A percentile compares a stretch with the other conserved stretches of the same genome.
These are phyloP conservation scores for Saccharomycopsis sp. DNA, from an alignment of 805 yeast genomes.

Conservation along the genomic window DNA sequence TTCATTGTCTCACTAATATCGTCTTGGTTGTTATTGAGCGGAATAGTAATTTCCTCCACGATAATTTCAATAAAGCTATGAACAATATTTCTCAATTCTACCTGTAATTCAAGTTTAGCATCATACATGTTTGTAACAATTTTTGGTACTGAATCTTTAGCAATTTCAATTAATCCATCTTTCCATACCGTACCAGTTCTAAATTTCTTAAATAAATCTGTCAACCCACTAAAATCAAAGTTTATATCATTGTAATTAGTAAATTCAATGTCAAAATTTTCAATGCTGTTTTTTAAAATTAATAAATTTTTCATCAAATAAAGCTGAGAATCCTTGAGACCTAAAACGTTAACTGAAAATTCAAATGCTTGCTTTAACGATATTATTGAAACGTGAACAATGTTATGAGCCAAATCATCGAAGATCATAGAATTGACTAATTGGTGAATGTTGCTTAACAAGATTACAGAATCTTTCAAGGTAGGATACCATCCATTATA, in stretches of 20 bases:
- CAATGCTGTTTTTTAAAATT: slow-evolving; percentile 60
- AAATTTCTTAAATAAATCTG: slow-evolving; percentile 40
- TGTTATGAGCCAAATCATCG: slow-evolving; percentile 83
- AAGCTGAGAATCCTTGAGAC: slow-evolving; percentile 51
- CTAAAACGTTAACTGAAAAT: slow-evolving; percentile 38
- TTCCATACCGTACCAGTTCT: slow-evolving; percentile 25
- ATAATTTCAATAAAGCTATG: slow-evolving; percentile 60
- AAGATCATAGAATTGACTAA: slow-evolving; percentile 70
- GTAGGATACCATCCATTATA: slow-evolving; percentile 61
- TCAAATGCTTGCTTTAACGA: slow-evolving; percentile 52
- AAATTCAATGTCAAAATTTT: slow-evolving; percentile 73
- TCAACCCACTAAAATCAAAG: slow-evolving; percentile 76
- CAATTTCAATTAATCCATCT: slow-evolving; percentile 38
- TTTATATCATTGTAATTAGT: slow-evolving; percentile 58
- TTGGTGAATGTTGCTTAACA: slow-evolving; percentile 74
- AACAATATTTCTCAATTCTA: slow-evolving; percentile 64
- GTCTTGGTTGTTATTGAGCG: slow-evolving; percentile 28
- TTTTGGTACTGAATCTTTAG: slow-evolving; percentile 66
- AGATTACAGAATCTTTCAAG: slow-evolving; percentile 54
- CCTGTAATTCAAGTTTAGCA: slow-evolving; percentile 64
- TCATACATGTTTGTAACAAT: slow-evolving; percentile 80
- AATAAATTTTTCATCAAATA: slow-evolving; percentile 68
- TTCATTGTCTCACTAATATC: slow-evolving; percentile 16
- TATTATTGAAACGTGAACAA: slow-evolving; percentile 68
- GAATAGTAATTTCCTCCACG: slow-evolving; percentile 40